Evolutionary conservation across 78 protist genomes (phyloP), one percentile per base, ranked within the genome.

Genomic region (Protostelium mycophagum): DNA sequence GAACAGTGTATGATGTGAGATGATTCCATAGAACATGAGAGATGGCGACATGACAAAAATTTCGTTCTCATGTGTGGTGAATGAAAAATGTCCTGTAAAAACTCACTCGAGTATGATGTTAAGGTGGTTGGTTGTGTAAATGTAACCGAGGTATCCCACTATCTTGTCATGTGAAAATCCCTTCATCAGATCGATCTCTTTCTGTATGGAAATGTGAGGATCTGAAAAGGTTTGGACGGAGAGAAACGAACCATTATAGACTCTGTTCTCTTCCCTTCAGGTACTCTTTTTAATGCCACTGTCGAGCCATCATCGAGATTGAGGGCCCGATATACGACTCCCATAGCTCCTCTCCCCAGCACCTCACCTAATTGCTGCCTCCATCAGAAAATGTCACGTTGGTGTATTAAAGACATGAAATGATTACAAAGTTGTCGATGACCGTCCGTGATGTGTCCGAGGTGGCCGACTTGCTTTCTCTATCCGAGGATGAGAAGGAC

Each of bases 51-150:
- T 35, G 35, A 25, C 86, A 35, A 28, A 5, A 35, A 1, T 25
- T 35, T 1, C n/a, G 0, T 31, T 31, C 37, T 35, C 29, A 35
- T 16, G 85, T 31, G 85, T 16, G 34, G 87, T n/a, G 37, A 23
- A 85, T 0, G 9, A 85, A 28, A 31, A 28, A 23, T 28, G 35
- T 34, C 38, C 88, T 1, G 83, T 83, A 1, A 34, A 0, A 1
- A 90, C 94, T 28, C 86, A 96, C 95, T 97, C 99, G 28, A 96
- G 93, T 0, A 96, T 83, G 85, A 97, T 96, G 88, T 91, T 88
- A 38, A 97, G 86, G 39, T 38, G 23, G 34, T 92, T 94, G 37
- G 28, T 83, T 36, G 87, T 83, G 9, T 35, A 5, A 38, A 51
- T 25, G 28, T 31, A 84, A 10, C 90, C 96, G 35, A 37, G n/a